A percentile compares a stretch with the other conserved stretches of the same genome.
These are phyloP conservation scores for Syzygium aqueum DNA, from an alignment of 345 rosid genomes.

Conservation along the genomic window DNA sequence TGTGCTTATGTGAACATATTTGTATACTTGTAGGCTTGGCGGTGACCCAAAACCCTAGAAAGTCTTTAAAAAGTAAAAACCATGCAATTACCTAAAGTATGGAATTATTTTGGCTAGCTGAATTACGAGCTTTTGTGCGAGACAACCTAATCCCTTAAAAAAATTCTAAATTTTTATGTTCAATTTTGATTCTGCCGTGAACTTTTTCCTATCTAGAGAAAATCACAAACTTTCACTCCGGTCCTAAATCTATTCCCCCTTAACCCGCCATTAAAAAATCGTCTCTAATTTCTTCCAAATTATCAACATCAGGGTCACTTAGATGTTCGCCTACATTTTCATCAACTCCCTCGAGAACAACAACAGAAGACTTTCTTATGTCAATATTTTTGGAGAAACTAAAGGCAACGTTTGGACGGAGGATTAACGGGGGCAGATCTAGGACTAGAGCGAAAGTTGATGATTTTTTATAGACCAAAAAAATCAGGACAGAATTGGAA, in stretches of 20 bases:
- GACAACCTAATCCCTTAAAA: not conserved
- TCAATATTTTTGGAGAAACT: not conserved
- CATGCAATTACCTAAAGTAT: not conserved
- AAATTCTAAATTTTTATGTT: not conserved
- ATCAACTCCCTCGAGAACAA: not conserved
- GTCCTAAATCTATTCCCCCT: not conserved
- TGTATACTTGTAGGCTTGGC: not conserved
- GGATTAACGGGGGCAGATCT: fast-evolving
- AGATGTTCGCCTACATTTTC: not conserved
- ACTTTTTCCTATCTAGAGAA: not conserved
- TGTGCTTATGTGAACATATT: not conserved
- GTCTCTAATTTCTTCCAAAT: not conserved
- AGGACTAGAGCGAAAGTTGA: not conserved
- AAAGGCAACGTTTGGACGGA: not conserved
- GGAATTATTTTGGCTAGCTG: not conserved
- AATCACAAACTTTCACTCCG: not conserved
- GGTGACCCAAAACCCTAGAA: not conserved
- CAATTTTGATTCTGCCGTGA: not conserved
- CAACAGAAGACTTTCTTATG: fast-evolving
- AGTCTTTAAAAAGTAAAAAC: not conserved
- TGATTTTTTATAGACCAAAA: not conserved
- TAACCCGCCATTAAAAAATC: not conserved
- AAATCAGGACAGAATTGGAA: fast-evolving
- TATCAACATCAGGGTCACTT: not conserved
- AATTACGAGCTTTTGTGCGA: not conserved